phyloP scores from a whole-genome alignment of 805 yeast species.

The Dipodascus albidus region DNA sequence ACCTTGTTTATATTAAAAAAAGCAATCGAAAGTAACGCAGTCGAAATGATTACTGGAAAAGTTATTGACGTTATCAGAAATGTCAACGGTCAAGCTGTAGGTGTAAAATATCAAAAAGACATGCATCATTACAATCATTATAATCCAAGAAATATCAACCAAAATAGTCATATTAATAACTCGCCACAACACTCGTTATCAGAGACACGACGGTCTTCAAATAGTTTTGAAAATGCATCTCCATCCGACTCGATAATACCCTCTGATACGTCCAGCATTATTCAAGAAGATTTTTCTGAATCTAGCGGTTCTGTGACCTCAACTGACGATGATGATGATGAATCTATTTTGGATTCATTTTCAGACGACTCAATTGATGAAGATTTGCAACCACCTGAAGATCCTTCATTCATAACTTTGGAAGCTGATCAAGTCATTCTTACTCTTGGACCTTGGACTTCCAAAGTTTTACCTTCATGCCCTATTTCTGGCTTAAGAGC shows the following conservation, averaged over 20 bases:
- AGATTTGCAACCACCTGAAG: background rate
- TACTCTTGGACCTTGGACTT: constrained; percentile 95
- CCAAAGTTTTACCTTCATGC: constrained; percentile 79
- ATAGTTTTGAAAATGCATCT: background rate
- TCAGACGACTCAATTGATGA: background rate
- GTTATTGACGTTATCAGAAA: constrained; percentile 57
- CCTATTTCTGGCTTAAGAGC: constrained; percentile 93
- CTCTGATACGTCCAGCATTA: background rate
- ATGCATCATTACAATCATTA: constrained; percentile 8
- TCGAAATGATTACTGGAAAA: constrained; percentile 75
- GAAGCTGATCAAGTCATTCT: constrained; percentile 66
- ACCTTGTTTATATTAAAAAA: constrained; percentile 73
- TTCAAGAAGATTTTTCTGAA: background rate
- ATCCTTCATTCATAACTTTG: constrained; percentile 20
- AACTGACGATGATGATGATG: background rate
- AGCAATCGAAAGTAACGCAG: constrained; percentile 71
- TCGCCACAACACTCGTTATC: background rate
- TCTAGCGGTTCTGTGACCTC: background rate
- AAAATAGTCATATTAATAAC: background rate
- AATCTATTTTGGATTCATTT: background rate
- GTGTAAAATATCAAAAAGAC: constrained; percentile 48
- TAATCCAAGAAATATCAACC: background rate
- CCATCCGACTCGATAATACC: too few relatives aligned
- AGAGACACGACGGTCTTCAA: background rate
- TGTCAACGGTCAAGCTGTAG: constrained; percentile 61